Evolutionary conservation across 2,329 filamentous ascomycete species (phyloP).

Genomic region (Coniochaeta sp.): DNA sequence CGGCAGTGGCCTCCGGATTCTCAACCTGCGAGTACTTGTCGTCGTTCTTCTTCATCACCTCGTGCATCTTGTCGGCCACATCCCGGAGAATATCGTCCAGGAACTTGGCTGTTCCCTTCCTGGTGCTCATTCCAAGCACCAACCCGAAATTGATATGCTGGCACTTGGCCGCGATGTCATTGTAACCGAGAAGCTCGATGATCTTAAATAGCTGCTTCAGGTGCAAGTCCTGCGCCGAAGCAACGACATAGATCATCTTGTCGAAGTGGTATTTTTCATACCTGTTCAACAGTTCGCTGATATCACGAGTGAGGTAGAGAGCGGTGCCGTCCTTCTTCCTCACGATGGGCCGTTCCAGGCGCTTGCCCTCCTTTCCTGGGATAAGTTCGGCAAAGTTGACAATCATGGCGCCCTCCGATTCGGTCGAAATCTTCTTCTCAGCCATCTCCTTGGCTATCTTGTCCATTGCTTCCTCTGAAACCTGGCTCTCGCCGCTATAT

Average conservation of each 20-base stretch:
- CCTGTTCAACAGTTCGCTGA: constrained; percentile 64
- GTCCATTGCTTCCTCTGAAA: constrained; percentile 59
- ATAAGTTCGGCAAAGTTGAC: constrained; percentile 65
- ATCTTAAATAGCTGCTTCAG: constrained; percentile 72
- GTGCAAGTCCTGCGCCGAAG: constrained; percentile 64
- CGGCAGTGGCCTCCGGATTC: constrained; percentile 72
- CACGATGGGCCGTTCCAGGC: constrained; percentile 62
- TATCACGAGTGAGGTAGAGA: constrained; percentile 71
- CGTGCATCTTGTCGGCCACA: constrained; percentile 93
- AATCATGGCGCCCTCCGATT: constrained; percentile 64
- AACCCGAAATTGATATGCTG: constrained; percentile 72
- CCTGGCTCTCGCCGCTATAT: constrained; percentile 69
- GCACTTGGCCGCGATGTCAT: constrained; percentile 59
- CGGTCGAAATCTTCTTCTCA: constrained; percentile 57
- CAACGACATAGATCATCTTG: constrained; percentile 75
- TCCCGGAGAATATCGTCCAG: constrained; percentile 65
- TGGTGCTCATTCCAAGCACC: constrained; percentile 63
- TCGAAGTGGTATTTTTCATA: constrained; percentile 59
- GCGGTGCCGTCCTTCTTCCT: constrained; percentile 69
- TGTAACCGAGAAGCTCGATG: constrained; percentile 61
- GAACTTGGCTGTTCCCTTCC: constrained; percentile 69
- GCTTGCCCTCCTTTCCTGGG: constrained; percentile 58
- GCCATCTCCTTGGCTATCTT: constrained; percentile 53
- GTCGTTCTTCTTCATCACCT: constrained; percentile 87
- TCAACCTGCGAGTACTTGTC: constrained; percentile 86